Conservation (phyloP, 345 rosid genomes). For the Ceriops zippeliana region DNA sequence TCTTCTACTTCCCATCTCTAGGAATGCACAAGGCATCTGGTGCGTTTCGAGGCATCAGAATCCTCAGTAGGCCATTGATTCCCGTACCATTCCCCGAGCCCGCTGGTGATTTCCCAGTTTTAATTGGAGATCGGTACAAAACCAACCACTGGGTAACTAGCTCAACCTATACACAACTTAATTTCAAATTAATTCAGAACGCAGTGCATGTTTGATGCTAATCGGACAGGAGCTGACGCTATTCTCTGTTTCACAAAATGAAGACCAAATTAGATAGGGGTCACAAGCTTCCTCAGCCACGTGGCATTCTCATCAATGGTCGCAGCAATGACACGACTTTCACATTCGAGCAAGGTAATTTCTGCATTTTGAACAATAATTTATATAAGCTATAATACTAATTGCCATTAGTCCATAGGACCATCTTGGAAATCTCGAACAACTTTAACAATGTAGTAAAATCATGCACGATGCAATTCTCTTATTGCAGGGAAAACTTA, state of each 20-base stretch:
- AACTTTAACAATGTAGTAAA: background rate
- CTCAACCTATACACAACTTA: too few relatives aligned
- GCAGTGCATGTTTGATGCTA: too few relatives aligned
- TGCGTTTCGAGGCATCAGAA: constrained; percentile 68
- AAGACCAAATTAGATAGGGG: constrained; percentile 20
- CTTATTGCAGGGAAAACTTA: constrained; percentile 59
- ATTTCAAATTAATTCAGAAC: too few relatives aligned
- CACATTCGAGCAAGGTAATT: constrained; percentile 21
- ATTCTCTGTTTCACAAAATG: constrained; percentile 16
- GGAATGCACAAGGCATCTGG: constrained; percentile 77
- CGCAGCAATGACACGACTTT: constrained; percentile 16
- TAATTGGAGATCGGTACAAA: constrained; percentile 83
- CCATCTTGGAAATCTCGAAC: too few relatives aligned
- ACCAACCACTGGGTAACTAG: constrained; percentile 63
- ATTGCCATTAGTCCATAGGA: too few relatives aligned
- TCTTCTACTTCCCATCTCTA: constrained; percentile 67
- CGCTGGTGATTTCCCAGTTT: constrained; percentile 64
- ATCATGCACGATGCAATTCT: background rate
- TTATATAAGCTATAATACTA: too few relatives aligned
- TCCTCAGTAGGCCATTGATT: constrained; percentile 60
- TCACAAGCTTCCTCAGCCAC: constrained; percentile 22
- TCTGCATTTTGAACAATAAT: too few relatives aligned
- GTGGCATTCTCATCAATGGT: constrained; percentile 29
- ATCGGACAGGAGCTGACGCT: too few relatives aligned
- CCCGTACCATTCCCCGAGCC: constrained; percentile 76